phyloP scores from a whole-genome alignment of 2,329 filamentous ascomycete genomes.

The Alternaria sp. region DNA sequence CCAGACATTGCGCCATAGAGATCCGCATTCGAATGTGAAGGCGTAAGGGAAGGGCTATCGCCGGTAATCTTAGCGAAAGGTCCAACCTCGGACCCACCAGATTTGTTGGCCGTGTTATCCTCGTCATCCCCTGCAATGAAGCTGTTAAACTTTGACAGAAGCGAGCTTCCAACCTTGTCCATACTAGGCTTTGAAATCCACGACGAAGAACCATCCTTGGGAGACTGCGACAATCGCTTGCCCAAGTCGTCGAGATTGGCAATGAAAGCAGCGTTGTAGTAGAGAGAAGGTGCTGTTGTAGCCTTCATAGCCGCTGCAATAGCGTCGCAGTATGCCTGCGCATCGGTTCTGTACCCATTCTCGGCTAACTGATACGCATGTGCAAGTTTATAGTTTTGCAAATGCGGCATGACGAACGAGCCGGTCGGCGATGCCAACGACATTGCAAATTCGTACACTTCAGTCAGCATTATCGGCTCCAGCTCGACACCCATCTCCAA shows the following conservation, averaged over 20 bases:
- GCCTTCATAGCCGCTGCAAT: slow-evolving; percentile 79
- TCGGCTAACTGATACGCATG: slow-evolving; percentile 87
- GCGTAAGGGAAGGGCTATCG: slow-evolving; percentile 60
- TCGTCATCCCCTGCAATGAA: slow-evolving; percentile 93
- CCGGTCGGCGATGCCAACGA: slow-evolving; percentile 68
- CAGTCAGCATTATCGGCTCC: slow-evolving; percentile 90
- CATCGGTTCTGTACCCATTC: slow-evolving; percentile 80
- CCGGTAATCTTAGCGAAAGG: slow-evolving; percentile 84
- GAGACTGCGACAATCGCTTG: slow-evolving; percentile 83
- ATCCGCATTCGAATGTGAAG: slow-evolving; percentile 74
- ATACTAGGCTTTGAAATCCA: slow-evolving; percentile 97
- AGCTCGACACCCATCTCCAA: slow-evolving; percentile 79
- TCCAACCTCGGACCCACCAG: slow-evolving; percentile 66
- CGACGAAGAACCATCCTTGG: slow-evolving; percentile 79
- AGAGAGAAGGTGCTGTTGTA: slow-evolving; percentile 83
- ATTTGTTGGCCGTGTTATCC: slow-evolving; percentile 67
- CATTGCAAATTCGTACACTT: slow-evolving; percentile 91
- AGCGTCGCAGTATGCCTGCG: slow-evolving; percentile 88
- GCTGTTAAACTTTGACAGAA: slow-evolving; percentile 94
- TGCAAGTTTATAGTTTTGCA: slow-evolving; percentile 90
- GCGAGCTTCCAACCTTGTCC: slow-evolving; percentile 90
- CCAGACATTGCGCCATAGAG: slow-evolving; percentile 74
- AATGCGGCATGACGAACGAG: slow-evolving; percentile 73
- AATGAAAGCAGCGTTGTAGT: slow-evolving; percentile 81
- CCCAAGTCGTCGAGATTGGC: slow-evolving; percentile 82